phyloP scores from a whole-genome alignment of 768 basidiomycete species.

The Udeniomyces megalosporus region DNA sequence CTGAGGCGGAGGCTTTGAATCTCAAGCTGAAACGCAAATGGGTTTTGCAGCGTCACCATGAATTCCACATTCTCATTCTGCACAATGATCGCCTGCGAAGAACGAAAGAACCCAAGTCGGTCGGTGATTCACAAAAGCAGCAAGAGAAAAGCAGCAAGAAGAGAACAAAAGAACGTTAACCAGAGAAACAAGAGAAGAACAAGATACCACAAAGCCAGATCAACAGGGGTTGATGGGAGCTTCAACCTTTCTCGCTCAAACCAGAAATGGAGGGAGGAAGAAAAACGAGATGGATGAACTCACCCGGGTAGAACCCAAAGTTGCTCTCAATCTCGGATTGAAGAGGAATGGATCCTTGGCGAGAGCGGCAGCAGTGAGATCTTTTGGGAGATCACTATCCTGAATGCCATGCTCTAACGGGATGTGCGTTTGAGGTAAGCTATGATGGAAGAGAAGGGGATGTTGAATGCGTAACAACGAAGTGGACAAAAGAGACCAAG shows the following conservation, averaged over 20 bases:
- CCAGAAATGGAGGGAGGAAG: background rate
- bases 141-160: no score
- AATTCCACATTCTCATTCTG: slow-evolving; percentile 73
- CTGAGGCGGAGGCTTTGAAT: slow-evolving; percentile 64
- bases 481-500: no score
- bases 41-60: slow-evolving; percentile 70
- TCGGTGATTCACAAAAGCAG: background rate
- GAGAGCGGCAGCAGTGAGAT: slow-evolving; percentile 29
- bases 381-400: slow-evolving; percentile 18
- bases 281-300: slow-evolving; percentile 15
- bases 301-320: slow-evolving; percentile 41
- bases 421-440: slow-evolving; percentile 51
- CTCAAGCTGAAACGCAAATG: slow-evolving; percentile 82
- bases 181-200: no score
- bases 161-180: no score
- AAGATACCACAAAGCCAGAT: no score
- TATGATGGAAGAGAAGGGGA: slow-evolving; percentile 24
- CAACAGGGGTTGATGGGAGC: no score
- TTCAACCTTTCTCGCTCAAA: background rate
- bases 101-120: background rate
- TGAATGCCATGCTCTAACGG: slow-evolving; percentile 51
- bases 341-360: slow-evolving; percentile 70
- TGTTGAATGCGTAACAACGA: no score
- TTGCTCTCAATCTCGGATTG: slow-evolving; percentile 53
- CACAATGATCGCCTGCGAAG: slow-evolving; percentile 44